Conservation (phyloP, 129 eudicot genomes). For the Escallonia herrerae region DNA sequence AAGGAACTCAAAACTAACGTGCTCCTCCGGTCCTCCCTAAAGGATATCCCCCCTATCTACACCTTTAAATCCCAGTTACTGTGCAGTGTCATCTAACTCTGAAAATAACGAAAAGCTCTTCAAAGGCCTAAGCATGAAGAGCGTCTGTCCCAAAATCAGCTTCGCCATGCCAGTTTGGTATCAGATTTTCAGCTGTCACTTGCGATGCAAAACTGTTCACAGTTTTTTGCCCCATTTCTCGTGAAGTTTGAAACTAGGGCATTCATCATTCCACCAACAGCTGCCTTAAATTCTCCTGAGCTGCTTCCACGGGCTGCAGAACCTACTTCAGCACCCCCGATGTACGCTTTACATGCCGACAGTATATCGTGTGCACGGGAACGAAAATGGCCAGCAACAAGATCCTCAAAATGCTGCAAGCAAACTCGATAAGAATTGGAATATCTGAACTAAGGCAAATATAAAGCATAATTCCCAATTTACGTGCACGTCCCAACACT, state of each 20-base stretch:
- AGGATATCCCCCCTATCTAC: no score
- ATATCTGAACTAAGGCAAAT: no score
- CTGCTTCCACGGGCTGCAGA: constrained; percentile 22
- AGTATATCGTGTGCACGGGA: constrained; percentile 51
- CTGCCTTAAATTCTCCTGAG: constrained; percentile 29
- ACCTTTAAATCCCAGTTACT: neutral
- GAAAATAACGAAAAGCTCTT: neutral
- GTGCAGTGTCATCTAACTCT: neutral
- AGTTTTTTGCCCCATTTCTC: constrained; percentile 44
- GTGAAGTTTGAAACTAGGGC: constrained; percentile 33
- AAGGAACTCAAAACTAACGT: no score
- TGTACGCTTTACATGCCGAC: constrained; percentile 56
- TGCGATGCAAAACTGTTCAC: constrained; percentile 42
- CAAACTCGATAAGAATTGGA: neutral
- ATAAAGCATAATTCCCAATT: no score
- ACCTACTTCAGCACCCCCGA: constrained; percentile 72
- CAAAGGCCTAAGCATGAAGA: neutral
- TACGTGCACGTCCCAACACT: no score
- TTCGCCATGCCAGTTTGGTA: neutral
- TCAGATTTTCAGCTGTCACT: neutral
- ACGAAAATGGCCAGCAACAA: constrained; percentile 70
- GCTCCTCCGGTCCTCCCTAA: no score
- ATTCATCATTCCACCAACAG: constrained; percentile 34
- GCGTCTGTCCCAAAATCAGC: neutral
- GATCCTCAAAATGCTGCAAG: constrained; percentile 73